A percentile compares a stretch with the other conserved stretches of the same genome.
These are phyloP conservation scores for Pythium apleroticum DNA, from an alignment of 352 stramenopile genomes.

Conservation along the genomic window DNA sequence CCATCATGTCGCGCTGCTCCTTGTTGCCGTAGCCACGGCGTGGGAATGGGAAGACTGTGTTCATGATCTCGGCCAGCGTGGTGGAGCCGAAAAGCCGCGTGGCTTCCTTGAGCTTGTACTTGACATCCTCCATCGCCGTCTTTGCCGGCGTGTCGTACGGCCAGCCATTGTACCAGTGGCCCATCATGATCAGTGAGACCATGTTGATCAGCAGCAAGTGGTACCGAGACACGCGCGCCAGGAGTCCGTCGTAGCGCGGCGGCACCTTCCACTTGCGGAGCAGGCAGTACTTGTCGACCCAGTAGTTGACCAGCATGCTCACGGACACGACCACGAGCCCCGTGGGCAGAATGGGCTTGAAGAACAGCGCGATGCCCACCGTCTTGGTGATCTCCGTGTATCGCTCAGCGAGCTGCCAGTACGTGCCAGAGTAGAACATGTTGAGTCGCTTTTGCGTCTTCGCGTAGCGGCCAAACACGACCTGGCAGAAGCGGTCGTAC, in stretches of 20 bases:
- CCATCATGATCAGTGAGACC: conserved; percentile 71
- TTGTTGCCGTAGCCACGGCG: conserved; percentile 40
- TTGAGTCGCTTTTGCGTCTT: conserved; percentile 81
- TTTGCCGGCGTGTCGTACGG: conserved; percentile 56
- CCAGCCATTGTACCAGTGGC: conserved; percentile 80
- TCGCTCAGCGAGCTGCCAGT: conserved; percentile 66
- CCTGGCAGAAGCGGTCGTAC: conserved; percentile 47
- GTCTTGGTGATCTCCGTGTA: conserved; percentile 73
- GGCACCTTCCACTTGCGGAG: conserved; percentile 73
- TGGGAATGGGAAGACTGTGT: conserved; percentile 53
- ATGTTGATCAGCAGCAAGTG: conserved; percentile 66
- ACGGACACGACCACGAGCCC: conserved; percentile 63
- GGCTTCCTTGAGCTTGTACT: conserved; percentile 30
- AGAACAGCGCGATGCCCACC: conserved; percentile 65
- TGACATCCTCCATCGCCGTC: conserved; percentile 28
- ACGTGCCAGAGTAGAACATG: conserved; percentile 65
- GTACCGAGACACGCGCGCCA: conserved; percentile 63
- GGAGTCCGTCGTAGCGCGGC: conserved; percentile 55
- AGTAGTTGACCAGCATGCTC: conserved; percentile 77
- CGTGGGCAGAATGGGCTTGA: conserved; percentile 62
- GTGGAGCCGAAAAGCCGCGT: conserved; percentile 28
- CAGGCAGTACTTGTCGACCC: conserved; percentile 83
- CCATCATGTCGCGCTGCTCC: conserved; percentile 43
- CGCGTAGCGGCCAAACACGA: conserved; percentile 42
- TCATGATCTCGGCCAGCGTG: conserved; percentile 35